Evolutionary conservation across 768 basidiomycete species (phyloP), one percentile per base, ranked within the genome.

Genomic region (Boletus rex-veris): DNA sequence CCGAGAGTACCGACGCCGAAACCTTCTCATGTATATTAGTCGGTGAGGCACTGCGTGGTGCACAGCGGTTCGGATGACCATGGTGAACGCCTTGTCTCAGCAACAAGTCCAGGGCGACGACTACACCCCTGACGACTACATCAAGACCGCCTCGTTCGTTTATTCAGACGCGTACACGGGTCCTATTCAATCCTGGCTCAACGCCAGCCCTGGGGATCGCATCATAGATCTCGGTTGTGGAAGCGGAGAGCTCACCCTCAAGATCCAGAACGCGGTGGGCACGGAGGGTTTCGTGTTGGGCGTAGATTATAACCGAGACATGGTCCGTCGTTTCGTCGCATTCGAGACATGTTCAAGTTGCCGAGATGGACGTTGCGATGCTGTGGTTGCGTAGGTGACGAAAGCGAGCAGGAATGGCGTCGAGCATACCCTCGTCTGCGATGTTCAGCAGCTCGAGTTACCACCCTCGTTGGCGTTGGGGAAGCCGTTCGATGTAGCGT

Each of bases 161-260:
- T 92, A 90, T 67, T 71, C 75, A 1, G 52, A 72, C 12, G 68
- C 65, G 57, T 80, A 66, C 73, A 82, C 74, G 45, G 71, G 69
- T 0, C 72, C 85, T 9, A 75, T 92, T 19, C 66, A 90, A 12
- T 74, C 75, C 3, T 73, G 89, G 28, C 75, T 93, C 11, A 69
- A 78, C n/a, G 76, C 88, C 0, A 58, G 78, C 57, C 77, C 80
- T 0, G 90, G 90, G 2, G 86, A 92, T 59, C 75, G 75, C 45
- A 84, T 92, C 42, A 73, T 88, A 54, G 90, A 91, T 61, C 70
- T 91, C 41, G 91, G 92, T 3, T 93, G 91, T 63, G 91, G 92
- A 16, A 90, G 84, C 42, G 92, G 90, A 0, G 86, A 93, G 58
- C 71, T 93, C 14, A 90, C 88, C 0, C 58, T 79, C 45, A 70